These are phyloP conservation scores for Candida ortonii DNA, from an alignment of 805 yeast genomes.

Conservation along the genomic window DNA sequence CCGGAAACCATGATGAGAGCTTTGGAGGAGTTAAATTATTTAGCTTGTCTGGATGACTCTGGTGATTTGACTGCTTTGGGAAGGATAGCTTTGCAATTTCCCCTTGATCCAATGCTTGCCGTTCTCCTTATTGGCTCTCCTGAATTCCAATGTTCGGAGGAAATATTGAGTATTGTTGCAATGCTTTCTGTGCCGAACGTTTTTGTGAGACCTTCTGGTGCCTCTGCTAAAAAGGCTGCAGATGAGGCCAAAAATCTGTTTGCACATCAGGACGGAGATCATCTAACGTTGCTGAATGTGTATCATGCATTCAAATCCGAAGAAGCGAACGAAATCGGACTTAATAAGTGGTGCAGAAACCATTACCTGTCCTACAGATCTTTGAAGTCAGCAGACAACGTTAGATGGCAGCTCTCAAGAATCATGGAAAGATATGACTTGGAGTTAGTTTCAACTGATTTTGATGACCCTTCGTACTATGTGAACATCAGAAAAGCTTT, in stretches of 20 bases:
- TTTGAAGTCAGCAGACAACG: constrained; percentile 79
- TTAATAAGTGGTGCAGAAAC: constrained; percentile 86
- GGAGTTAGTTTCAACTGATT: constrained; percentile 66
- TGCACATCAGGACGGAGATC: constrained; percentile 95
- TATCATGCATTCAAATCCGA: constrained; percentile 78
- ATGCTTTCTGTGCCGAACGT: constrained; percentile 89
- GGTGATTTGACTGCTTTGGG: constrained; percentile 90
- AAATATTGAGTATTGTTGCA: constrained; percentile 83
- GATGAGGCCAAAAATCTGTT: constrained; percentile 86
- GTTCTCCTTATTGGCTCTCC: constrained; percentile 89
- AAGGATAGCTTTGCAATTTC: constrained; percentile 86
- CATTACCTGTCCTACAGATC: constrained; percentile 84
- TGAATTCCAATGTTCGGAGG: constrained; percentile 82
- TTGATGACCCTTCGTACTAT: constrained; percentile 62
- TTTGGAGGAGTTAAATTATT: constrained; percentile 86
- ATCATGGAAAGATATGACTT: constrained; percentile 81
- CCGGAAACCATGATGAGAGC: constrained; percentile 99
- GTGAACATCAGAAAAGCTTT: constrained; percentile 82
- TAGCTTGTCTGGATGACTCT: constrained; percentile 86
- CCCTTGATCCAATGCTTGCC: constrained; percentile 93
- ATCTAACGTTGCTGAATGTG: constrained; percentile 84
- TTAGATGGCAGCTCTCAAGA: constrained; percentile 76
- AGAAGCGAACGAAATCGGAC: constrained; percentile 64
- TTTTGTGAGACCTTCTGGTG: constrained; percentile 89
- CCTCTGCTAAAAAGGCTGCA: constrained; percentile 79